Conservation (phyloP, 2,329 filamentous ascomycete species). For the Lasiodiplodia theobromae region DNA sequence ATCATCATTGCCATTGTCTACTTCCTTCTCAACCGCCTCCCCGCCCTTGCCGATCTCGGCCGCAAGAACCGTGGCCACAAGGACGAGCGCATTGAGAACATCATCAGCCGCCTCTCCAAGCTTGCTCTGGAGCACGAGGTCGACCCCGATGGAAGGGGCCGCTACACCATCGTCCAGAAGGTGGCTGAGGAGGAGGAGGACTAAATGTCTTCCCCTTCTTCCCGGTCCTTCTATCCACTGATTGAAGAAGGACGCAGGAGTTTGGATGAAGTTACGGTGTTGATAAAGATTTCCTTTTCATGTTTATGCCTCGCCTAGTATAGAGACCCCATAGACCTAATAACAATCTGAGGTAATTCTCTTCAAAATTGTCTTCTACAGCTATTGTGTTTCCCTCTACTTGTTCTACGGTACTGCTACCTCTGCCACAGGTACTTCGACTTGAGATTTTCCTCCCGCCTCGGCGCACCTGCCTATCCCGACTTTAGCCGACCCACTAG, state of each 20-base stretch:
- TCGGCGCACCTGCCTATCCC: conserved; percentile 11
- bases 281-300: conserved; percentile 25
- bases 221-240: conserved; percentile 24
- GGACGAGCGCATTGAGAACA: conserved; percentile 71
- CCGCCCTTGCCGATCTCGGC: conserved; percentile 67
- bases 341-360: conserved; percentile 25
- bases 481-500: conserved; percentile 20
- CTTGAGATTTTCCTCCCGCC: background rate
- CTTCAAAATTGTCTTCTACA: conserved; percentile 18
- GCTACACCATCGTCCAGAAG: conserved; percentile 55
- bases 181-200: conserved; percentile 56
- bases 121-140: conserved; percentile 66
- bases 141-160: conserved; percentile 55
- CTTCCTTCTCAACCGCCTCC: conserved; percentile 66
- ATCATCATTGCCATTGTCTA: conserved; percentile 72
- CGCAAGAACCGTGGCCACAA: conserved; percentile 67
- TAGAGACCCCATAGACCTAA: conserved; percentile 28
- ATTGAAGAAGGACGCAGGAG: conserved; percentile 29
- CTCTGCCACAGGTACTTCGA: conserved; percentile 15
- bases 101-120: conserved; percentile 70
- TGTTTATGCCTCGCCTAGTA: conserved; percentile 27
- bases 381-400: conserved; percentile 7
- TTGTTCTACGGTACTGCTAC: conserved; percentile 15
- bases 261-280: conserved; percentile 28
- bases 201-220: conserved; percentile 37